phyloP scores from a whole-genome alignment of 352 stramenopile genomes.

The Phytopythium sindhum region DNA sequence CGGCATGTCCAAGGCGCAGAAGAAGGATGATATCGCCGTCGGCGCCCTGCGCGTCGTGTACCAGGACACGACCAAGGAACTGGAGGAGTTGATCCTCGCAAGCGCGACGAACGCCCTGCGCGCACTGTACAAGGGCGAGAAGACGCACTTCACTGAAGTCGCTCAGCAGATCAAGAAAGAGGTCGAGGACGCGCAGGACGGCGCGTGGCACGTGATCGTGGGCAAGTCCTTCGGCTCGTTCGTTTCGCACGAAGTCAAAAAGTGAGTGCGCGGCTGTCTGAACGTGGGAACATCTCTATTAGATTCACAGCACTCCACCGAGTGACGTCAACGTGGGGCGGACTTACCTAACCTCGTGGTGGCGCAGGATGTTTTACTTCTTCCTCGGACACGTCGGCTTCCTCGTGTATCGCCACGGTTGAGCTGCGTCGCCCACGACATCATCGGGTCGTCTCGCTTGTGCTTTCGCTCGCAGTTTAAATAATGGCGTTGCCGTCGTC shows the following conservation, averaged over 20 bases:
- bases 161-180: slow-evolving; percentile 80
- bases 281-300: not conserved
- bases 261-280: slow-evolving; percentile 28
- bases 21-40: slow-evolving; percentile 78
- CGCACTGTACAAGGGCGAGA: slow-evolving; percentile 81
- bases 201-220: slow-evolving; percentile 81
- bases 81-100: slow-evolving; percentile 65
- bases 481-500: slow-evolving; percentile 27
- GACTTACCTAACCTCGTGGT: slow-evolving; percentile 6
- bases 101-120: slow-evolving; percentile 81
- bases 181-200: slow-evolving; percentile 59
- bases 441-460: not conserved
- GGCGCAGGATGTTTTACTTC: slow-evolving; percentile 76
- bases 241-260: slow-evolving; percentile 83
- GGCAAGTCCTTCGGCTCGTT: slow-evolving; percentile 86
- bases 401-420: slow-evolving; percentile 72
- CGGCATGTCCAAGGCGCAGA: slow-evolving; percentile 68
- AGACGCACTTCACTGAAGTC: slow-evolving; percentile 79
- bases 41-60: slow-evolving; percentile 69
- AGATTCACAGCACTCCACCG: not conserved
- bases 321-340: not conserved
- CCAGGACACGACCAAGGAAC: slow-evolving; percentile 59
- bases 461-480: slow-evolving; percentile 20
- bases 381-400: slow-evolving; percentile 80
- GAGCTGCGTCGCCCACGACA: not conserved